A percentile compares a stretch with the other conserved stretches of the same genome.
Conservation (phyloP, 108 stramenopile genomes). For the Cyclotella cryptica region DNA sequence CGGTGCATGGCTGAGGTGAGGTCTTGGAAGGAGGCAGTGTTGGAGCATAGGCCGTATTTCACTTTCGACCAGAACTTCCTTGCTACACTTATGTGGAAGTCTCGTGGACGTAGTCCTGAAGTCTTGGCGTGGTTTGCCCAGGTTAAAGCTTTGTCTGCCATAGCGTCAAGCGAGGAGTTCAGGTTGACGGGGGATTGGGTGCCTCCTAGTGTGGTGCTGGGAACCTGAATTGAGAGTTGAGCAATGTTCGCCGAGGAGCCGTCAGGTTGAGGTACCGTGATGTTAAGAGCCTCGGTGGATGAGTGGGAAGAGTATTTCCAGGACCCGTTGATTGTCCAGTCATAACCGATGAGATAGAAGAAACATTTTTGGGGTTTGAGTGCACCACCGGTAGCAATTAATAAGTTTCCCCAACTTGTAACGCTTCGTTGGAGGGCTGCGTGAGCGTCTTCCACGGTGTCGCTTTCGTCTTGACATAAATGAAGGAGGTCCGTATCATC, state of each 20-base stretch:
- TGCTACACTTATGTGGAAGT: neutral
- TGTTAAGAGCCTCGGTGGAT: neutral
- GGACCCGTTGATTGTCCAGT: neutral
- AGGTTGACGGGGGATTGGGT: neutral
- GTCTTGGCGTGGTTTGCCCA: constrained; percentile 1
- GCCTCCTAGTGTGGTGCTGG: neutral
- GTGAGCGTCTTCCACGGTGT: neutral
- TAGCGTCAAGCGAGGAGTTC: neutral
- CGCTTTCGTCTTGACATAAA: neutral
- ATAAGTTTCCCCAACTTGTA: constrained; percentile 9
- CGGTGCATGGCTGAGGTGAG: neutral
- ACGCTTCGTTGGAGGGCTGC: neutral
- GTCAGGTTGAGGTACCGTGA: neutral
- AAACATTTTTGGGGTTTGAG: too few species aligned
- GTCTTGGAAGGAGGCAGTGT: neutral
- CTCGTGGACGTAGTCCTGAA: too few species aligned
- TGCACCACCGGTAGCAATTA: neutral
- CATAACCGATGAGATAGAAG: constrained; percentile 1
- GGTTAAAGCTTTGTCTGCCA: neutral
- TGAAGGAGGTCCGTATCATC: constrained; percentile 19
- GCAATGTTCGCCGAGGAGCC: neutral
- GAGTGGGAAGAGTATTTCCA: constrained; percentile 3
- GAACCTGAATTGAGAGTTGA: neutral
- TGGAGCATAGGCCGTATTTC: constrained; percentile 10
- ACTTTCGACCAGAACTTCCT: constrained; percentile 10